Evolutionary conservation across 345 rosid species (phyloP).

Genomic region (Excoecaria cochinchinensis): DNA sequence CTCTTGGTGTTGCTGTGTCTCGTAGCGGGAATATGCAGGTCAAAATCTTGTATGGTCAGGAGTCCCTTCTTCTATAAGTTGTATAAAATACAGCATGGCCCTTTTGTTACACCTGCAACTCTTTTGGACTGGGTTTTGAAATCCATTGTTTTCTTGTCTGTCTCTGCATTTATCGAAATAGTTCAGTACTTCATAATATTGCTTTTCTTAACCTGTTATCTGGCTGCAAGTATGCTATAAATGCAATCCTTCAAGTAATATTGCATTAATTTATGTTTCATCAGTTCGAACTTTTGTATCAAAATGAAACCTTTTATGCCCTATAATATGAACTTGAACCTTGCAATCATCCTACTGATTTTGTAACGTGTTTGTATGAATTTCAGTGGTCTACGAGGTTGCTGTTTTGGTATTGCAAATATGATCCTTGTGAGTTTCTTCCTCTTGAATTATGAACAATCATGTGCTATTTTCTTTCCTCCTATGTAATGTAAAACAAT

Average conservation of each 20-base stretch:
- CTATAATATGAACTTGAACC: background rate
- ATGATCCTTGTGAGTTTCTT: conserved; percentile 89
- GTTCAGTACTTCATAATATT: conserved; percentile 1
- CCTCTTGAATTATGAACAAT: background rate
- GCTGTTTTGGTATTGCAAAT: conserved; percentile 92
- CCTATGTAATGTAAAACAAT: background rate
- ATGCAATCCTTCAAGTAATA: background rate
- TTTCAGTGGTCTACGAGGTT: conserved; percentile 88
- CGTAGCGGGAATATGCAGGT: conserved; percentile 93
- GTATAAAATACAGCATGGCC: conserved; percentile 9
- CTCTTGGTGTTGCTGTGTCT: conserved; percentile 68
- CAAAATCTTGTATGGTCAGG: conserved; percentile 74
- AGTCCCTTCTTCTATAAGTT: conserved; percentile 39
- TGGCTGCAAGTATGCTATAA: background rate
- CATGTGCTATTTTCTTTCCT: background rate
- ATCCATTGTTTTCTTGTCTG: background rate
- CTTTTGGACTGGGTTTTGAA: background rate
- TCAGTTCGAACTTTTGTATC: conserved; percentile 1
- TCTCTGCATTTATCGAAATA: background rate
- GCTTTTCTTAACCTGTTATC: background rate
- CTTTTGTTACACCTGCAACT: background rate
- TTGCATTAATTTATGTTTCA: background rate
- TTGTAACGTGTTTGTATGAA: conserved; percentile 30
- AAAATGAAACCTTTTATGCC: background rate
- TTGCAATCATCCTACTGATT: conserved; percentile 30